Base-by-base conservation (phyloP, 2,329 filamentous ascomycete species). In the Pyrenophora tritici-repentis region DNA sequence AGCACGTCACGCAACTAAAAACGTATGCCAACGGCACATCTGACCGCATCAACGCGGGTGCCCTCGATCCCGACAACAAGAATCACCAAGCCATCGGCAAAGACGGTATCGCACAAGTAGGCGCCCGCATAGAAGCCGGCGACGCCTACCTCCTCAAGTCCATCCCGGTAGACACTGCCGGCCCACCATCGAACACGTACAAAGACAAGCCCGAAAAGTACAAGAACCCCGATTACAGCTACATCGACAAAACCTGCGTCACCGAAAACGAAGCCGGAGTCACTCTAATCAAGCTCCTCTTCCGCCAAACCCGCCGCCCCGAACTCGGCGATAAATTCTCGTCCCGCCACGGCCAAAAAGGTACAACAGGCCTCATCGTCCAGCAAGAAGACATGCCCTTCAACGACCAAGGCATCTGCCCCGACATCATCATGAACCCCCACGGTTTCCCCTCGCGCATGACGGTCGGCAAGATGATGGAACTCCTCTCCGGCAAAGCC, bases 341-440 rank as follows among this genome's bases (percentile, higher is more conserved):
- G 0, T 99, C 94, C 42, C 90, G 94, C 53, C 94, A 99, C 82
- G 94, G 94, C 16, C 94, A 99, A 70, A 99, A 99, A 75, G 94
- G 94, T 78, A 94, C 97, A 16, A 91, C 96, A 1, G 94, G 94
- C 49, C 93, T 97, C 63, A 97, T 99, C 51, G 91, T 93, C 14
- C 90, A 96, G 56, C 93, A 97, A 76, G 91, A 94, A 70, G 94
- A 99, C 71, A 89, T 99, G 86, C 94, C 94, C 0, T 99, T 99
- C 77, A 89, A 89, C 31, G 94, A 99, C 75, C 80, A 83, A 44
- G 95, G 94, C 2, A 85, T 99, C 61, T 88, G 86, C n/a, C 94
- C 94, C 0, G 94, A 99, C 75, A 97, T 99, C 62, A 99, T 99
- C 84, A 99, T 99, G 94, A 99, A 99, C 79, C 94, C 95, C 0